phyloP scores from a whole-genome alignment of 306 rosid genomes.

The Ziziphus jujuba region DNA sequence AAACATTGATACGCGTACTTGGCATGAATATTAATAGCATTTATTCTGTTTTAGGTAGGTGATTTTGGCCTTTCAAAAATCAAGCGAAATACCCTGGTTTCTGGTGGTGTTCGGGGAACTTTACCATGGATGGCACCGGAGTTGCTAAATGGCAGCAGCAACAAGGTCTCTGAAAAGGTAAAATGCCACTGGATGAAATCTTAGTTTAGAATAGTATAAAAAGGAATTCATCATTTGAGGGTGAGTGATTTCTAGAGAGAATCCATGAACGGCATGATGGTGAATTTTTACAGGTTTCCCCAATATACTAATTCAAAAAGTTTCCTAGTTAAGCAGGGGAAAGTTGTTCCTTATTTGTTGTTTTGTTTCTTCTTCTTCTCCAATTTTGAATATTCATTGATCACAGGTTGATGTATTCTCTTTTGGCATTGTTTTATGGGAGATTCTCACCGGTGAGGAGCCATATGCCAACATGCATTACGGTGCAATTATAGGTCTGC shows the following conservation, averaged over 20 bases:
- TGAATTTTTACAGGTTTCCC: neutral
- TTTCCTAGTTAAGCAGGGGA: neutral
- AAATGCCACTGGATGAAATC: neutral
- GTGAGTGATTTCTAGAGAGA: neutral
- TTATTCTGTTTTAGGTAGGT: constrained; percentile 59
- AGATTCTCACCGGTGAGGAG: constrained; percentile 95
- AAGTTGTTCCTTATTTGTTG: neutral
- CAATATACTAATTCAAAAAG: neutral
- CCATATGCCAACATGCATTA: constrained; percentile 98
- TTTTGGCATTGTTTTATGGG: constrained; percentile 91
- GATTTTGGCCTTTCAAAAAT: constrained; percentile 92
- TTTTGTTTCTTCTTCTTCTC: neutral
- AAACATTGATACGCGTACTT: neutral
- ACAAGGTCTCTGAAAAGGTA: constrained; percentile 87
- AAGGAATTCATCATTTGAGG: neutral
- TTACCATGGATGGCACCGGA: constrained; percentile 97
- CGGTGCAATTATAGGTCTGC: constrained; percentile 84
- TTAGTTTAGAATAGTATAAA: constrained; percentile 3
- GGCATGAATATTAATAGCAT: constrained; percentile 5
- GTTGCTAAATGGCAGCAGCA: constrained; percentile 85
- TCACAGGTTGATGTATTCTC: constrained; percentile 91
- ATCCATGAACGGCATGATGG: neutral
- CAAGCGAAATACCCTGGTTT: constrained; percentile 78
- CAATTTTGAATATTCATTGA: constrained; percentile 1
- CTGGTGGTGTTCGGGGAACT: constrained; percentile 93